These are phyloP conservation scores for Apiospora arundinis DNA, from an alignment of 2,329 filamentous ascomycete genomes.

Conservation along the genomic window DNA sequence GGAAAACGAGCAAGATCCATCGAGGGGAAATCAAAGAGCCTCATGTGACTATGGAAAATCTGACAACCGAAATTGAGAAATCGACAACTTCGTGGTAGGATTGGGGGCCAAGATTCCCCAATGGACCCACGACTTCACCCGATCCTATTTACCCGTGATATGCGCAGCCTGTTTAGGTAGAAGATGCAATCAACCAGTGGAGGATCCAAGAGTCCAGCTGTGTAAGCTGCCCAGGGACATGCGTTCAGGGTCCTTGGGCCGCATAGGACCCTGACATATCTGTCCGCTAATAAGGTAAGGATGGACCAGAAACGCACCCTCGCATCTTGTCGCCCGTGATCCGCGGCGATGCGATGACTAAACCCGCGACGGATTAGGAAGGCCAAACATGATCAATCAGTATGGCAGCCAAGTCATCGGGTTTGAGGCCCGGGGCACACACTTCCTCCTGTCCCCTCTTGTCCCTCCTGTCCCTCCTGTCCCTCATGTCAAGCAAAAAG, in stretches of 20 bases:
- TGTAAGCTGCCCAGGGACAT: not conserved
- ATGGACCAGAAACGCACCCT: not conserved
- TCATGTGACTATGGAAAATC: not conserved
- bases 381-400: not conserved
- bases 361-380: not conserved
- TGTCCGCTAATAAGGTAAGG: not conserved
- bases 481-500: not conserved
- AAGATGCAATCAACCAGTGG: not conserved
- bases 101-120: not conserved
- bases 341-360: slow-evolving; percentile 5
- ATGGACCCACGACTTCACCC: not conserved
- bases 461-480: not conserved
- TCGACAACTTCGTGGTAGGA: not conserved
- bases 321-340: not conserved
- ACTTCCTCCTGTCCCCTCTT: not conserved
- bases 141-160: not conserved
- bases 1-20: not conserved
- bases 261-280: slow-evolving; percentile 11
- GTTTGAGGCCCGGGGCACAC: slow-evolving; percentile 3
- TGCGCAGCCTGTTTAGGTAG: not conserved
- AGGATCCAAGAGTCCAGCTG: not conserved
- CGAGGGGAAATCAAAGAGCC: not conserved
- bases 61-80: not conserved
- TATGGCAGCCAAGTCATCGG: not conserved
- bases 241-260: slow-evolving; percentile 2